These are phyloP conservation scores for Erysimum cheiranthoides DNA, from an alignment of 345 rosid genomes.

Conservation along the genomic window DNA sequence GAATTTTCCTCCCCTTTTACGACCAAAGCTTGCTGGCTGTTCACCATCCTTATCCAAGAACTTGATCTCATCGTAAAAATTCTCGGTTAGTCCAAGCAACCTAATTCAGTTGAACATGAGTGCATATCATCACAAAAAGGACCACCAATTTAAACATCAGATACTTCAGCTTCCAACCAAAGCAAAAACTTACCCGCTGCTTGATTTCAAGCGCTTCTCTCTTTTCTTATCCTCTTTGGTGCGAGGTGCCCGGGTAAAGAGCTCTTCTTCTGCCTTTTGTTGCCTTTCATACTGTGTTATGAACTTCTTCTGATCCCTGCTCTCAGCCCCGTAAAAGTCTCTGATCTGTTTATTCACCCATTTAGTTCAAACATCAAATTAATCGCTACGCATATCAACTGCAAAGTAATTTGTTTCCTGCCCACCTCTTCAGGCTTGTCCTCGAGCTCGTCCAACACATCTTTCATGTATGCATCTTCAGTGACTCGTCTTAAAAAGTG, in stretches of 20 bases:
- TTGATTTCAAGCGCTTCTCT: slow-evolving; percentile 71
- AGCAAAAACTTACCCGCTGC: slow-evolving; percentile 62
- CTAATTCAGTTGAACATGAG: no score
- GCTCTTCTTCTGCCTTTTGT: slow-evolving; percentile 73
- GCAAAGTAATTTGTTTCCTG: slow-evolving; percentile 3
- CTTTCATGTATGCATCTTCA: no score
- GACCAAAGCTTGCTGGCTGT: slow-evolving; percentile 36
- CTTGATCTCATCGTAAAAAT: slow-evolving; percentile 72
- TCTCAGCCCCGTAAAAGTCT: slow-evolving; percentile 68
- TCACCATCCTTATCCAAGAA: slow-evolving; percentile 53
- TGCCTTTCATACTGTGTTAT: slow-evolving; percentile 65
- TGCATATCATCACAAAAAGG: no score
- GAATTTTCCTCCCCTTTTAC: slow-evolving; percentile 50
- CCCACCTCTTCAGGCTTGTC: background rate
- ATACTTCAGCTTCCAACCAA: no score
- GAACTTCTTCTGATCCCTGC: slow-evolving; percentile 64
- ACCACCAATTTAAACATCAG: no score
- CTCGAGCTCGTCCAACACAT: no score
- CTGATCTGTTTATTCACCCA: slow-evolving; percentile 54
- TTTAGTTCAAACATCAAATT: slow-evolving; percentile 19
- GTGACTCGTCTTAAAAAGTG: no score
- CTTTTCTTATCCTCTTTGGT: slow-evolving; percentile 69
- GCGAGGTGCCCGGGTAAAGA: slow-evolving; percentile 69
- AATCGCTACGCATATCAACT: background rate
- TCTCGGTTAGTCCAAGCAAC: slow-evolving; percentile 58